Conservation (phyloP, 2,329 filamentous ascomycete species). For the Diaporthe sp. region DNA sequence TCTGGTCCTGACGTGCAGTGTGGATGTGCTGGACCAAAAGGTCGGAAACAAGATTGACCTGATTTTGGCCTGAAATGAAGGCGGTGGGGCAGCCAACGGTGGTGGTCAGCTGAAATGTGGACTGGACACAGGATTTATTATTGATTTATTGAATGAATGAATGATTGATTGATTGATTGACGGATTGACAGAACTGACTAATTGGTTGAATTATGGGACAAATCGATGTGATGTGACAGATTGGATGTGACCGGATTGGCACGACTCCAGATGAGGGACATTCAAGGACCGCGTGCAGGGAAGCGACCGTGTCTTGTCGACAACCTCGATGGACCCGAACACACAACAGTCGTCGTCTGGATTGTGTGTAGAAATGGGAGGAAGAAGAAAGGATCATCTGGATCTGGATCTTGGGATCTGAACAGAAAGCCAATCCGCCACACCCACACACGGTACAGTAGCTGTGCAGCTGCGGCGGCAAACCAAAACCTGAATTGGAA, state of each 20-base stretch:
- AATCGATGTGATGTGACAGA: background rate
- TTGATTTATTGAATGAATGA: background rate
- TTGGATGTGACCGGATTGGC: background rate
- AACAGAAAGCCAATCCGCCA: background rate
- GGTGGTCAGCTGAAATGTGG: constrained; percentile 14
- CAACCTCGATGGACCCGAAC: background rate
- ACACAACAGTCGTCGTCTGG: no score
- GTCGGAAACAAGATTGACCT: constrained; percentile 21
- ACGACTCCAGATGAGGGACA: background rate
- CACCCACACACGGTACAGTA: no score
- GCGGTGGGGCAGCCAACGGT: constrained; percentile 10
- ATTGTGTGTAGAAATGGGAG: background rate
- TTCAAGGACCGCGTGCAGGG: background rate
- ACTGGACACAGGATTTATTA: background rate
- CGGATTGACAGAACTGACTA: no score
- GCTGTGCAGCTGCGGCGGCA: background rate
- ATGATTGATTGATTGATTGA: constrained; percentile 2
- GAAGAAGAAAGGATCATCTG: background rate
- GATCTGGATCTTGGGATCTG: no score
- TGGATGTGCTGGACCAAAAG: background rate
- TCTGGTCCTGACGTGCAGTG: background rate
- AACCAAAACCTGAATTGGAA: background rate
- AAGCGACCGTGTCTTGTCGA: no score
- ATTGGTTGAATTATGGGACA: no score
- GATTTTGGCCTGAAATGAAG: constrained; percentile 20